Base-by-base conservation (phyloP, 176 grass and related monocot genomes). In the Guadua angustifolia region DNA sequence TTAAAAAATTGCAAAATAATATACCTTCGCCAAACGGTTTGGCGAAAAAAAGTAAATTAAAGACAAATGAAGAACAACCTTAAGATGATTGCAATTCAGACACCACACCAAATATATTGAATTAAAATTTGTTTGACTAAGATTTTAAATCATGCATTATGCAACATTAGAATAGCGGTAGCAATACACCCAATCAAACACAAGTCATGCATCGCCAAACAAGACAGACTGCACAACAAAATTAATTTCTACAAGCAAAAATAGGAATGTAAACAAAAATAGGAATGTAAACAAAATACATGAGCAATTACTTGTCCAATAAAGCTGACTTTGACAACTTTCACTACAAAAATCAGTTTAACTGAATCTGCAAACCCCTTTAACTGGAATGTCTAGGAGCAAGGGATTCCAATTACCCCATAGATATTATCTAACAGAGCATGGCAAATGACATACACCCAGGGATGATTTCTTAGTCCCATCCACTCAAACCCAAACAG, bases 131-230 rank as follows among this genome's bases (percentile, higher is more conserved):
- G 5, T 50, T 79, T 33, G 24, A 26, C 42, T 21, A 9, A 66
- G 60, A 46, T 63, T 26, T 45, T 62, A 25, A 63, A 59, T 18
- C 39, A 62, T 29, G 39, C 26, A 33, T 51, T 33, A 36, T 39
- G 10, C 25, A 32, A 1, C 10, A 64, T 79, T 19, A 64, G 32
- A 79, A 38, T 64, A 79, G 17, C 64, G 5, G 76, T 64, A 46
- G 21, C 29, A 78, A 45, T 44, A 44, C 12, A 46, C 3, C 38
- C 43, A 44, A 60, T 59, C 35, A 17, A 39, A 25, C 24, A 17
- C 15, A 63, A 61, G 39, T 70, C 75, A 52, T 52, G 61, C 45
- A 80, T 49, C 21, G 10, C 16, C 16, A 76, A 69, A 77, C 36
- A 21, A 22, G 43, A 18, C 6, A 75, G 6, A 68, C 66, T 6